Conservation (phyloP, 768 basidiomycete species). For the Cyclocybe aegerita region DNA sequence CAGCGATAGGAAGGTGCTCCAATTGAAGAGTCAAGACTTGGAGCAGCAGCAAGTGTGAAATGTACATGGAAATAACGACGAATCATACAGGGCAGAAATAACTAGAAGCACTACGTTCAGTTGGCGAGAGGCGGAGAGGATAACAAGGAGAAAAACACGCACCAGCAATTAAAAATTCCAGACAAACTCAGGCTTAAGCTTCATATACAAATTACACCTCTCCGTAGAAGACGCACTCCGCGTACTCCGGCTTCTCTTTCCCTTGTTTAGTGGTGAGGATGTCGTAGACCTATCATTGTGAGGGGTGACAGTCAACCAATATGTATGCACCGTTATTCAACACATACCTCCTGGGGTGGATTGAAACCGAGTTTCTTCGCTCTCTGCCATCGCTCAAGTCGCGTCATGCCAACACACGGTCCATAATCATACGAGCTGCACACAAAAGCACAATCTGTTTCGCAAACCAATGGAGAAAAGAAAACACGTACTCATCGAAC, state of each 20-base stretch:
- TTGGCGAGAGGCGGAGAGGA: too few species aligned
- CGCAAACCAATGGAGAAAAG: background rate
- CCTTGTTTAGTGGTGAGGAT: conserved; percentile 76
- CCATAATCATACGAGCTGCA: conserved; percentile 76
- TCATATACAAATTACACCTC: conserved; percentile 30
- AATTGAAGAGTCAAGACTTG: too few species aligned
- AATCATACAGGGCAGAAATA: background rate
- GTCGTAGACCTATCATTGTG: conserved; percentile 58
- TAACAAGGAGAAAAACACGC: too few species aligned
- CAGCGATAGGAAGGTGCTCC: too few species aligned
- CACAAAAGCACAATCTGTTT: conserved; percentile 3
- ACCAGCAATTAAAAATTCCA: background rate
- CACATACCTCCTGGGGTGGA: conserved; percentile 73
- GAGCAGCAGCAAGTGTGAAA: too few species aligned
- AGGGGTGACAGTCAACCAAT: background rate
- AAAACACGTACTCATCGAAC: conserved; percentile 65
- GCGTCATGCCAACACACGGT: conserved; percentile 75
- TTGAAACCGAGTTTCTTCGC: conserved; percentile 75
- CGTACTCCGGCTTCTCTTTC: conserved; percentile 46
- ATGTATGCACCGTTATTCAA: background rate
- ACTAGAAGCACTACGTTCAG: background rate
- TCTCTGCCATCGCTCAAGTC: conserved; percentile 86
- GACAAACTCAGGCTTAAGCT: background rate
- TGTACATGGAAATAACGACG: background rate
- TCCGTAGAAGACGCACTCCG: conserved; percentile 62